phyloP scores from a whole-genome alignment of 2,329 filamentous ascomycete genomes.

The Ophiocordyceps sinensis region DNA sequence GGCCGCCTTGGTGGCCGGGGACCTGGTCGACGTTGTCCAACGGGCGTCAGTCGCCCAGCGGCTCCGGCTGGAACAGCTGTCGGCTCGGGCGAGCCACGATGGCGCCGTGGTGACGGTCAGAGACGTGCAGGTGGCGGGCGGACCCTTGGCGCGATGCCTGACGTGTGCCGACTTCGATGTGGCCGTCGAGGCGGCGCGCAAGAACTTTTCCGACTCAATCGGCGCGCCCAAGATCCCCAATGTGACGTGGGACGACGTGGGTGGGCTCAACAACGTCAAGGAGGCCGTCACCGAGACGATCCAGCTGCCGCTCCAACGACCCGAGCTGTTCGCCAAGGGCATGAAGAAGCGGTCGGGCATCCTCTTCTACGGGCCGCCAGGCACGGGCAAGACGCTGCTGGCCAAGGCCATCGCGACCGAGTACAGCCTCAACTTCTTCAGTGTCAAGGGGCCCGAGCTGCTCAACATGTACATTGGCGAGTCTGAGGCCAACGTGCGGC shows the following conservation, averaged over 20 bases:
- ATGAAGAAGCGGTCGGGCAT: slow-evolving; percentile 97
- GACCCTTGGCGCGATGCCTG: slow-evolving; percentile 61
- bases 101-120: slow-evolving; percentile 45
- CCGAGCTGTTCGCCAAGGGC: slow-evolving; percentile 88
- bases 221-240: slow-evolving; percentile 97
- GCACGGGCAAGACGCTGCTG: slow-evolving; percentile 83
- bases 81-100: slow-evolving; percentile 26
- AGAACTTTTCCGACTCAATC: slow-evolving; percentile 96
- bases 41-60: slow-evolving; percentile 67
- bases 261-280: slow-evolving; percentile 85
- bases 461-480: slow-evolving; percentile 96
- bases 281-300: slow-evolving; percentile 96
- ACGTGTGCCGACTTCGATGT: slow-evolving; percentile 74
- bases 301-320: slow-evolving; percentile 77
- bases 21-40: slow-evolving; percentile 88
- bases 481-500: slow-evolving; percentile 79
- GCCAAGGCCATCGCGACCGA: slow-evolving; percentile 90
- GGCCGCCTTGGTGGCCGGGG: slow-evolving; percentile 84
- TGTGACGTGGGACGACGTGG: slow-evolving; percentile 91
- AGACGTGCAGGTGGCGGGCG: slow-evolving; percentile 81
- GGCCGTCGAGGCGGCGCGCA: slow-evolving; percentile 89
- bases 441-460: slow-evolving; percentile 79
- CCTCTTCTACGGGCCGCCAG: slow-evolving; percentile 80
- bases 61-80: slow-evolving; percentile 61
- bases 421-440: slow-evolving; percentile 90